These are phyloP conservation scores for Mycena maculata DNA, from an alignment of 768 basidiomycete species.

Conservation along the genomic window DNA sequence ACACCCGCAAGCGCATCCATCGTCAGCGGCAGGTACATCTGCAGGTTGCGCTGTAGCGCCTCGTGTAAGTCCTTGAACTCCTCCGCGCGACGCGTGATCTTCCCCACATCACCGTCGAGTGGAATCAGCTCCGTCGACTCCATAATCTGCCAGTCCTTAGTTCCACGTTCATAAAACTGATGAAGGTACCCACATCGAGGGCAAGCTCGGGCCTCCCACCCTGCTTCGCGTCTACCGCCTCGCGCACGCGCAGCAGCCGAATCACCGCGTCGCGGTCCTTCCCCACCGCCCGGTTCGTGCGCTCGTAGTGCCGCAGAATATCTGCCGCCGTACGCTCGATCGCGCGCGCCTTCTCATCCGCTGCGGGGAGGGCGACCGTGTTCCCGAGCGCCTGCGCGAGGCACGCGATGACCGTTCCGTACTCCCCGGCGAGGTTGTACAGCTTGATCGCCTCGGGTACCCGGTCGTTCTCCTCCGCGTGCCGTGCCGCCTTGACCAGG, in stretches of 20 bases:
- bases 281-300: constrained; percentile 78
- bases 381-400: constrained; percentile 90
- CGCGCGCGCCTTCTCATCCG: constrained; percentile 70
- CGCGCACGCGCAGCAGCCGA: constrained; percentile 80
- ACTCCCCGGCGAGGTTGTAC: constrained; percentile 94
- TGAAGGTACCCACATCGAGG: constrained; percentile 72
- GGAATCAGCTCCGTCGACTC: constrained; percentile 91
- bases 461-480: constrained; percentile 87
- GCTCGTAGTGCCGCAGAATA: constrained; percentile 84
- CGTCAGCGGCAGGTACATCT: constrained; percentile 85
- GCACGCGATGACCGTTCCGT: constrained; percentile 86
- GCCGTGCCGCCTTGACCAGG: constrained; percentile 82
- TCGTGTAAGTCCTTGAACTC: constrained; percentile 91
- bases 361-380: constrained; percentile 74
- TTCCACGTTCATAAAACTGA: constrained; percentile 1
- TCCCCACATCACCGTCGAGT: constrained; percentile 83
- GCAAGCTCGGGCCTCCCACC: constrained; percentile 79
- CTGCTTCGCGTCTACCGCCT: constrained; percentile 82
- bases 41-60: constrained; percentile 88
- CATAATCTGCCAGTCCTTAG: constrained; percentile 68
- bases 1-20: constrained; percentile 93
- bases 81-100: constrained; percentile 87
- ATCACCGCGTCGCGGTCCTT: constrained; percentile 81
- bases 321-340: constrained; percentile 82
- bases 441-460: constrained; percentile 93